These are phyloP conservation scores for Cystobasidium slooffiae DNA, from an alignment of 1,284 basidiomycete species.

Conservation along the genomic window DNA sequence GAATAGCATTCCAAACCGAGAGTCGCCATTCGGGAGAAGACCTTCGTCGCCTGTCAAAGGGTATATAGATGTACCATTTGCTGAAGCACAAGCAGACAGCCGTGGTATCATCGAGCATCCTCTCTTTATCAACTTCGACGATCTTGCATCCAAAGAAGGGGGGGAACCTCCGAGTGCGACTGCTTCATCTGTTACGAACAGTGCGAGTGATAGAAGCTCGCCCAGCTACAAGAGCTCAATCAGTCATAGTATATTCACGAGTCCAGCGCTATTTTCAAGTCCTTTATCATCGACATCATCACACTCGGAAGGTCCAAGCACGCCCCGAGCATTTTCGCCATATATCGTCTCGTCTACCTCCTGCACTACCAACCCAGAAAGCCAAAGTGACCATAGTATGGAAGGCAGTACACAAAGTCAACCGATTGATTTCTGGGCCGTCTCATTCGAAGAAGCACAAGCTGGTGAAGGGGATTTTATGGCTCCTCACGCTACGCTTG, in stretches of 20 bases:
- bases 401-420: background rate
- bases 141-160: background rate
- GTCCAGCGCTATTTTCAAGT: constrained; percentile 19
- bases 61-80: constrained; percentile 21
- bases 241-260: background rate
- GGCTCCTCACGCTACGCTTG: constrained; percentile 26
- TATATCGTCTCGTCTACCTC: no score
- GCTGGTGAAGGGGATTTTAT: constrained; percentile 21
- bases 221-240: constrained; percentile 2
- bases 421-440: constrained; percentile 20
- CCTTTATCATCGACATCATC: constrained; percentile 13
- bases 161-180: background rate
- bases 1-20: constrained; percentile 5
- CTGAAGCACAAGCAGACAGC: background rate
- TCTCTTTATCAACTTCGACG: background rate
- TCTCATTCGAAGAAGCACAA: constrained; percentile 27
- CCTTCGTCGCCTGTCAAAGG: constrained; percentile 35
- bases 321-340: constrained; percentile 2
- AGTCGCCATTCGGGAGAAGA: constrained; percentile 35
- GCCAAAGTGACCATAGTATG: no score
- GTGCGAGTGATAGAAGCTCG: background rate
- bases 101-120: background rate
- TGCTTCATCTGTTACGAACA: background rate
- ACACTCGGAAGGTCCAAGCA: constrained; percentile 19
- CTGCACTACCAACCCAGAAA: no score